Percentiles rank a stretch among this genome's conserved stretches.
Conservation (phyloP, 176 grass and related monocot genomes). For the Oryza meyeriana region DNA sequence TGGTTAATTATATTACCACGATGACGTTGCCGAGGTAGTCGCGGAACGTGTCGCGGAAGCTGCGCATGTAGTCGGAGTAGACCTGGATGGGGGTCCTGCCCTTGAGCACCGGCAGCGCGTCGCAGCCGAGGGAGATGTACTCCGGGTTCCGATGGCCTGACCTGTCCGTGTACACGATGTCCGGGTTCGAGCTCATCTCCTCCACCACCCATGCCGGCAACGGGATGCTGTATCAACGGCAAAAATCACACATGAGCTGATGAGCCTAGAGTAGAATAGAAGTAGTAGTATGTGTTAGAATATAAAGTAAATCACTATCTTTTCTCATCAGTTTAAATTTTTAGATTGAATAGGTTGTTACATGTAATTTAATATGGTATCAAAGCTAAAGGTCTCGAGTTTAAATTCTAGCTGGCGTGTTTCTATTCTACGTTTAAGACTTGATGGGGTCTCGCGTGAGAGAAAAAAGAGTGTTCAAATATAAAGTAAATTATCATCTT, state of each 20-base stretch:
- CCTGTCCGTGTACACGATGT: conserved; percentile 85
- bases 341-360: too few relatives aligned
- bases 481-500: too few relatives aligned
- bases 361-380: too few relatives aligned
- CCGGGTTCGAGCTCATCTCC: conserved; percentile 66
- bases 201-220: conserved; percentile 82
- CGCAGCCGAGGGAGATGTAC: conserved; percentile 93
- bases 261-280: neutral
- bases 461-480: too few relatives aligned
- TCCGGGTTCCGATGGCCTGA: conserved; percentile 85
- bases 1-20: conserved; percentile 38
- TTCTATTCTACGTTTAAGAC: too few relatives aligned
- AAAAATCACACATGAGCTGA: neutral
- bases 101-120: conserved; percentile 68
- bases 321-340: too few relatives aligned
- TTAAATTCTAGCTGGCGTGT: too few relatives aligned
- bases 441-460: too few relatives aligned
- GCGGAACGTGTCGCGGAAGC: conserved; percentile 71
- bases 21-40: conserved; percentile 73
- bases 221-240: conserved; percentile 60
- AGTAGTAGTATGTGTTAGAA: too few relatives aligned
- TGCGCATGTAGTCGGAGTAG: conserved; percentile 93
- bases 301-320: too few relatives aligned
- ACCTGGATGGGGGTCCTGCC: conserved; percentile 91
- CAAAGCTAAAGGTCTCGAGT: too few relatives aligned